Evolutionary conservation across 305 asterid genomes (phyloP).

Genomic region (Fraxinus velutina): DNA sequence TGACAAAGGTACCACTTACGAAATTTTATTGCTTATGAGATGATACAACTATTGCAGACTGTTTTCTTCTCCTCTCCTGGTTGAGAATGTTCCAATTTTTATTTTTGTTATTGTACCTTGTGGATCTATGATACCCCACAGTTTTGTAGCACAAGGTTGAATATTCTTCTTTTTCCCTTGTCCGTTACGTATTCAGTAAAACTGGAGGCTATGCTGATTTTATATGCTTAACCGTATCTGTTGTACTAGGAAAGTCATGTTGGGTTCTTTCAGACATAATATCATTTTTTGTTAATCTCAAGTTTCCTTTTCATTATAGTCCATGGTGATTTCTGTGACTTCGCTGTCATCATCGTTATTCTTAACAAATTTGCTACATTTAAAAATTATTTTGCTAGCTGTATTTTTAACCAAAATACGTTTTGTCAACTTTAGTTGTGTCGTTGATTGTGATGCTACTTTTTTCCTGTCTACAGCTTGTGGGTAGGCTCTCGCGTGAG

Average conservation of each 20-base stretch:
- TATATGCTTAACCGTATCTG: neutral
- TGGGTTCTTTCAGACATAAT: neutral
- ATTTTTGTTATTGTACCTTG: neutral
- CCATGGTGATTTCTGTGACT: neutral
- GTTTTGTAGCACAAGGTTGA: neutral
- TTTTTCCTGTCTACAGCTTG: conserved; percentile 37
- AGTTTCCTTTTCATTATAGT: neutral
- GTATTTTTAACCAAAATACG: neutral
- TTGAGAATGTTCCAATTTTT: neutral
- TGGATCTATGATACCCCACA: neutral
- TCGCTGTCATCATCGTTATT: neutral
- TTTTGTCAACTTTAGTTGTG: neutral
- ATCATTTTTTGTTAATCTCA: neutral
- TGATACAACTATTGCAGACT: neutral
- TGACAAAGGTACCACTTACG: conserved; percentile 71
- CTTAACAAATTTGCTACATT: neutral
- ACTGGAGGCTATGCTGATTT: neutral
- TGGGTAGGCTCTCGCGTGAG: conserved; percentile 48
- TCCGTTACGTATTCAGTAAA: neutral
- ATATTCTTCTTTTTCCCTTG: neutral
- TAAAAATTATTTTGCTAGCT: neutral
- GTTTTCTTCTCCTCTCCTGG: neutral
- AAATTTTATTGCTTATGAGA: conserved; percentile 7
- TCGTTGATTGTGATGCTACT: neutral
- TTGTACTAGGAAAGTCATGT: neutral